These are phyloP conservation scores for Aspergillus baeticus DNA, from an alignment of 495 filamentous ascomycete species.

Conservation along the genomic window DNA sequence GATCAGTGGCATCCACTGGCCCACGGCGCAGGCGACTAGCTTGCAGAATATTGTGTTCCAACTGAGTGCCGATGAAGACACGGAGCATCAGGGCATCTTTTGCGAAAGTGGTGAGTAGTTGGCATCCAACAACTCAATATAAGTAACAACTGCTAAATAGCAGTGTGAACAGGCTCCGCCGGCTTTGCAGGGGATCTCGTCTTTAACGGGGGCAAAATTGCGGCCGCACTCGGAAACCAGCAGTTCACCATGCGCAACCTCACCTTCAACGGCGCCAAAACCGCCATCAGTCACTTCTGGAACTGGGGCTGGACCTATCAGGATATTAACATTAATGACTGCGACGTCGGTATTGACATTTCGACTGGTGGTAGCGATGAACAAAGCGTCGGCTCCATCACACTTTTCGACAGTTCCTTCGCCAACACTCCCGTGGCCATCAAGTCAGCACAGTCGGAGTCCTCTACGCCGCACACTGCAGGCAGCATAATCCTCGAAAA, in stretches of 20 bases:
- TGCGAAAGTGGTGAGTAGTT: slow-evolving; percentile 68
- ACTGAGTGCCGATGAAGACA: slow-evolving; percentile 59
- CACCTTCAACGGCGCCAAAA: slow-evolving; percentile 61
- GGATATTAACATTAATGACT: slow-evolving; percentile 48
- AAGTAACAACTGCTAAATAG: not conserved
- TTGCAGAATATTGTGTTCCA: slow-evolving; percentile 76
- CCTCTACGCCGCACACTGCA: not conserved
- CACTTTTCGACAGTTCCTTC: slow-evolving; percentile 47
- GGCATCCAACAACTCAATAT: no score
- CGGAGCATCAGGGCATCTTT: slow-evolving; percentile 69
- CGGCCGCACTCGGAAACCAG: slow-evolving; percentile 69
- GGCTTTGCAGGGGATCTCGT: slow-evolving; percentile 63
- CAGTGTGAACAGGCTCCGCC: slow-evolving; percentile 54
- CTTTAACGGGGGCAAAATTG: slow-evolving; percentile 72
- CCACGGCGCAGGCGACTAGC: slow-evolving; percentile 67
- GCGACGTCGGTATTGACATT: slow-evolving; percentile 50
- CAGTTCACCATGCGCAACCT: slow-evolving; percentile 80
- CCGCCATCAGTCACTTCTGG: slow-evolving; percentile 60
- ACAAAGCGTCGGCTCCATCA: slow-evolving; percentile 46
- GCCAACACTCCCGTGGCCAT: not conserved
- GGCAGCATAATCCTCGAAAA: slow-evolving; percentile 68
- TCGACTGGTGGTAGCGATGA: slow-evolving; percentile 31
- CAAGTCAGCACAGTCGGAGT: not conserved
- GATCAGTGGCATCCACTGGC: slow-evolving; percentile 75
- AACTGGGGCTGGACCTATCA: slow-evolving; percentile 59